Percentiles rank a stretch among this genome's conserved stretches.
Evolutionary conservation across 805 yeast species (phyloP).

Genomic region (Ogataea degrootiae): DNA sequence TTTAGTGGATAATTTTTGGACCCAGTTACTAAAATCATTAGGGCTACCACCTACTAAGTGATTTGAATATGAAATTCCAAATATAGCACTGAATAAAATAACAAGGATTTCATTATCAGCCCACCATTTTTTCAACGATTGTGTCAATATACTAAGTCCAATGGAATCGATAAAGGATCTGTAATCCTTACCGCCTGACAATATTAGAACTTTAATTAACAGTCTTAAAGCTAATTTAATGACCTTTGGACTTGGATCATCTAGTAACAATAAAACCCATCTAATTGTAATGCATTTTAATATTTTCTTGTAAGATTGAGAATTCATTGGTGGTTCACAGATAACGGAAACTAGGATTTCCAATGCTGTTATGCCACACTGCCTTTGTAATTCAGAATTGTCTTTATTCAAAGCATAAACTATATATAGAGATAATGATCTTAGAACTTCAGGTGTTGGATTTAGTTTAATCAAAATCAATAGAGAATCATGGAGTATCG

Average conservation of each 20-base stretch:
- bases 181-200: constrained; percentile 42
- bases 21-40: constrained; percentile 8
- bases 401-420: constrained; percentile 41
- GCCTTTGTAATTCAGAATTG: constrained; percentile 12
- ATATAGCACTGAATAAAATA: constrained; percentile 39
- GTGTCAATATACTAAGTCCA: constrained; percentile 47
- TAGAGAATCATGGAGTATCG: constrained; percentile 36
- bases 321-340: constrained; percentile 29
- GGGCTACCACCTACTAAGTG: constrained; percentile 4
- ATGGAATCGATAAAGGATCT: constrained; percentile 45
- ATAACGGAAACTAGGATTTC: constrained; percentile 37
- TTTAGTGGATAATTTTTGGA: constrained; percentile 13
- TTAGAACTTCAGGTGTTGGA: constrained; percentile 50
- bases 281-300: constrained; percentile 57
- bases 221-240: constrained; percentile 37
- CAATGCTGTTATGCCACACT: constrained; percentile 32
- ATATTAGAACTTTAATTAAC: constrained; percentile 43
- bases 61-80: constrained; percentile 36
- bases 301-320: constrained; percentile 32
- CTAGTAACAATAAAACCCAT: constrained; percentile 55
- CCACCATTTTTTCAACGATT: constrained; percentile 45
- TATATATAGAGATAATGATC: constrained; percentile 46
- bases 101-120: constrained; percentile 39
- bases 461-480: constrained; percentile 39
- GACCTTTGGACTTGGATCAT: constrained; percentile 35